Conservation (phyloP, 208 protist genomes). For the Crithidia brevicula region DNA sequence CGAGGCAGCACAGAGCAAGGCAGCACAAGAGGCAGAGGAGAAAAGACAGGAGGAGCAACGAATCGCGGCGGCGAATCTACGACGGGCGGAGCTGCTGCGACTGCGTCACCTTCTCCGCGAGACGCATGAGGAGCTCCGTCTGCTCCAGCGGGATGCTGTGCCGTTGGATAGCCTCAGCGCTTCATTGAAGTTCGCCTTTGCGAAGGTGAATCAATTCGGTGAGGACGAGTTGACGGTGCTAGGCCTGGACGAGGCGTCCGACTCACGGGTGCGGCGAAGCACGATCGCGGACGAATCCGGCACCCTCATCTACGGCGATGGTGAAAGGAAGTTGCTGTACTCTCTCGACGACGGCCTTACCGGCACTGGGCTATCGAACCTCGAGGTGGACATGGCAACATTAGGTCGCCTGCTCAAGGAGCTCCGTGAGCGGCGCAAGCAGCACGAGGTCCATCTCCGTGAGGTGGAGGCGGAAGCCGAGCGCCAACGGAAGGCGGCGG, state of each 20-base stretch:
- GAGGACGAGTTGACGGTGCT: not conserved
- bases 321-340: not conserved
- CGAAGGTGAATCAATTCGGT: not conserved
- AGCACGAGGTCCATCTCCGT: constrained; percentile 4
- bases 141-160: not conserved
- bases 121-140: constrained; percentile 2
- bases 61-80: not conserved
- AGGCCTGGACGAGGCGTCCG: not conserved
- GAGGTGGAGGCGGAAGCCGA: constrained; percentile 1
- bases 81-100: not conserved
- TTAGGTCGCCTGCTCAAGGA: constrained; percentile 20
- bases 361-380: not conserved
- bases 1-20: not conserved
- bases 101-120: constrained; percentile 14
- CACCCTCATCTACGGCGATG: constrained; percentile 12
- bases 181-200: constrained; percentile 8
- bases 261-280: not conserved
- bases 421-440: constrained; percentile 9
- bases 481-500: constrained; percentile 12
- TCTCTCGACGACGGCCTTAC: not conserved
- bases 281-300: not conserved
- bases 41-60: not conserved
- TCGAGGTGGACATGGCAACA: constrained; percentile 6
- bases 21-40: not conserved
- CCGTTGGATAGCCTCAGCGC: constrained; percentile 11